phyloP scores from a whole-genome alignment of 2,329 filamentous ascomycete genomes.

The Hymenoscyphus repandus region DNA sequence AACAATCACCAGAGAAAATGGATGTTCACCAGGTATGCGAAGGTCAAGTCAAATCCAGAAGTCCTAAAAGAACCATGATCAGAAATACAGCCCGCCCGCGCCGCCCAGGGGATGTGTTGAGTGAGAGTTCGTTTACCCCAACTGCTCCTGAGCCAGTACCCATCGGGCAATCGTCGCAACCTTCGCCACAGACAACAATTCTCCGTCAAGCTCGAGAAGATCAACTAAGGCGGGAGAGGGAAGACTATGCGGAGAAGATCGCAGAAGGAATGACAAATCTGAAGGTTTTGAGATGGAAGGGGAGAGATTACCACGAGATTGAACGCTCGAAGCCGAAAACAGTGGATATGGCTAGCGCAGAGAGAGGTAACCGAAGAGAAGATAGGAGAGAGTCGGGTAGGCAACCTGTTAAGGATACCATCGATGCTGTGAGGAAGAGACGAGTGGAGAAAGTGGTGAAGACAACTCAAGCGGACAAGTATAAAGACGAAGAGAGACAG shows the following conservation, averaged over 20 bases:
- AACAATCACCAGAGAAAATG: too few species aligned
- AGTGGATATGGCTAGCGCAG: not conserved
- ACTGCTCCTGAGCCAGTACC: not conserved
- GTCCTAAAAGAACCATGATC: too few species aligned
- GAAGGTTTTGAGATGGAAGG: too few species aligned
- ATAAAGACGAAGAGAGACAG: not conserved
- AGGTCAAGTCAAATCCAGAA: too few species aligned
- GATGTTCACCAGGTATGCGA: too few species aligned
- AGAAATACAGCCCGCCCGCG: too few species aligned
- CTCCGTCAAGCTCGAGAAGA: not conserved
- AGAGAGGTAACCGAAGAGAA: not conserved
- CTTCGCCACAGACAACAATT: not conserved
- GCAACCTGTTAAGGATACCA: not conserved
- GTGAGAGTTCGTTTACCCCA: not conserved
- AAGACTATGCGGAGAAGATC: not conserved
- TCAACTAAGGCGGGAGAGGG: not conserved
- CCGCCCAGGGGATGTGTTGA: not conserved
- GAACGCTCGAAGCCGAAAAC: not conserved
- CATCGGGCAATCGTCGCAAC: not conserved
- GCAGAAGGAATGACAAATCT: not conserved
- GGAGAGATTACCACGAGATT: not conserved
- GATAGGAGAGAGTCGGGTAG: not conserved
- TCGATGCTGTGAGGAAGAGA: not conserved
- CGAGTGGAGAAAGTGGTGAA: not conserved
- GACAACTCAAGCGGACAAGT: not conserved